These are phyloP conservation scores for Boletus rubropictus DNA, from an alignment of 768 basidiomycete genomes.

Conservation along the genomic window DNA sequence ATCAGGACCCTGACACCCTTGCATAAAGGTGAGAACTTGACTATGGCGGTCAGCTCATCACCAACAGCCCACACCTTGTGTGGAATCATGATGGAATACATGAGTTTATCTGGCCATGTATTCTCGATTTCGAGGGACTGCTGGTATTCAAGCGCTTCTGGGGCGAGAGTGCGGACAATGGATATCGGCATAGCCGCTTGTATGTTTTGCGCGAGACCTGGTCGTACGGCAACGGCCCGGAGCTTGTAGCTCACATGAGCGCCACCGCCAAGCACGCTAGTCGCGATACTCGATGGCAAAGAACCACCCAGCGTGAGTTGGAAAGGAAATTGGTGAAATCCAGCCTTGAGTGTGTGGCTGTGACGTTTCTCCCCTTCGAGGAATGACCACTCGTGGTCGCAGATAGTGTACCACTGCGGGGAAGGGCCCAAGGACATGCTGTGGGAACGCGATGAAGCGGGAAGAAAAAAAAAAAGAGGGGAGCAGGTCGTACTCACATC, in stretches of 20 bases:
- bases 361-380: constrained; percentile 76
- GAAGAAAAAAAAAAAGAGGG: not conserved
- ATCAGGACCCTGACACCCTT: constrained; percentile 76
- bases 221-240: constrained; percentile 74
- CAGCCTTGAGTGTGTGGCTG: constrained; percentile 91
- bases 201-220: constrained; percentile 68
- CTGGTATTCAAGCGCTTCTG: constrained; percentile 90
- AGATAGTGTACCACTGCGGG: constrained; percentile 54
- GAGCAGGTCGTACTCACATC: constrained; percentile 41
- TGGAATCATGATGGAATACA: constrained; percentile 90
- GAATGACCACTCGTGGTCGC: constrained; percentile 89
- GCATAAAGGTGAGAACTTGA: constrained; percentile 81
- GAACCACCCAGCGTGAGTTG: constrained; percentile 79
- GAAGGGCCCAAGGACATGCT: constrained; percentile 26
- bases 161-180: constrained; percentile 66
- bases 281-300: constrained; percentile 71
- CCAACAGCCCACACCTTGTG: constrained; percentile 96
- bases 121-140: constrained; percentile 95
- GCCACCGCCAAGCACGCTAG: constrained; percentile 43
- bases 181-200: constrained; percentile 55
- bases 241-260: constrained; percentile 84
- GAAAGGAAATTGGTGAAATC: constrained; percentile 90
- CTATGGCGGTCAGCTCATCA: constrained; percentile 70
- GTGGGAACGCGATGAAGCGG: constrained; percentile 1
- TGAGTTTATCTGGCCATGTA: constrained; percentile 95